Evolutionary conservation across 306 rosid species (phyloP).

Genomic region (Dryas alaskensis): DNA sequence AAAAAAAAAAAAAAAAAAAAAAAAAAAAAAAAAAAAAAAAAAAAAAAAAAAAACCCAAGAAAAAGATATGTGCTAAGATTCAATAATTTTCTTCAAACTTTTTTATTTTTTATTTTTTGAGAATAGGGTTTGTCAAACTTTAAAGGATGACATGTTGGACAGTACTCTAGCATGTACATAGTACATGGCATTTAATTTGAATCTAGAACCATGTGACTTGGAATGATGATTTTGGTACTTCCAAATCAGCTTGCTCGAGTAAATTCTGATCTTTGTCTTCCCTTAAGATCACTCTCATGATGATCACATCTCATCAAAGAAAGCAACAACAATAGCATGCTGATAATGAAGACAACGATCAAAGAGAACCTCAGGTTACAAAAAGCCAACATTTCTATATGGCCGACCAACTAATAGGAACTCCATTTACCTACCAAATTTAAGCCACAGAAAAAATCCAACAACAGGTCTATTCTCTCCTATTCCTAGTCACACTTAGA

Average conservation of each 20-base stretch:
- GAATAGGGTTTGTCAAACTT: neutral
- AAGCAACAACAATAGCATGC: conserved; percentile 5
- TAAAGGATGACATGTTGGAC: neutral
- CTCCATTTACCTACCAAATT: conserved; percentile 21
- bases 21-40: too few species aligned
- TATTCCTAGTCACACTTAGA: too few species aligned
- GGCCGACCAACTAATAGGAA: conserved; percentile 14
- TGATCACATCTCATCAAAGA: neutral
- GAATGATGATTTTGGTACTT: conserved; percentile 6
- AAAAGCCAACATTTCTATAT: conserved; percentile 6
- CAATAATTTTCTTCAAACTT: too few species aligned
- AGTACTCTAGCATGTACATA: neutral
- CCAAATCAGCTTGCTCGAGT: neutral
- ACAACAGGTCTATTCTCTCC: neutral
- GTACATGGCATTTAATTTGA: neutral
- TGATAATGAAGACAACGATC: too few species aligned
- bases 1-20: too few species aligned
- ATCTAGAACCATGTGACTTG: conserved; percentile 1
- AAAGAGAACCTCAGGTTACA: neutral
- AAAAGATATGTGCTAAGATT: too few species aligned
- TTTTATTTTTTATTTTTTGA: too few species aligned
- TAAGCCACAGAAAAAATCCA: conserved; percentile 11
- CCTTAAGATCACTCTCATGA: neutral
- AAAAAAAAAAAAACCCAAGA: too few species aligned
- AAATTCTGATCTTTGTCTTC: conserved; percentile 5